A percentile compares a stretch with the other conserved stretches of the same genome.
Evolutionary conservation across 768 basidiomycete species (phyloP).

Genomic region (Naganishia randhawae): DNA sequence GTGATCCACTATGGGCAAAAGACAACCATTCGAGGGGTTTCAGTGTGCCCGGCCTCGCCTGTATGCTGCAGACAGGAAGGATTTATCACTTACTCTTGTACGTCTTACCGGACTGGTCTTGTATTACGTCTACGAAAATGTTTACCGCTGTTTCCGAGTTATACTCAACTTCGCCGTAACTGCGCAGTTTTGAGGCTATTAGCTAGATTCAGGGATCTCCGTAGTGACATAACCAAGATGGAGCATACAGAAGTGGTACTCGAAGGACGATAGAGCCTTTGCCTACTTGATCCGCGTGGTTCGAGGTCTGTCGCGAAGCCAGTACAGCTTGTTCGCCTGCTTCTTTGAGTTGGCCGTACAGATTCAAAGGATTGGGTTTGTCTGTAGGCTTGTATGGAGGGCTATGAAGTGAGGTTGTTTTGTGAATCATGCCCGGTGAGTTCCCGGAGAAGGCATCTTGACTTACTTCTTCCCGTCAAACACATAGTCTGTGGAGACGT

Average conservation of each 20-base stretch:
- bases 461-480: constrained; percentile 73
- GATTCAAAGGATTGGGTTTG: constrained; percentile 74
- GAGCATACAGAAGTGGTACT: constrained; percentile 84
- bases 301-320: constrained; percentile 55
- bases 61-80: background rate
- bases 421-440: too few relatives aligned
- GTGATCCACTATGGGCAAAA: constrained; percentile 64
- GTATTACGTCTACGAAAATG: constrained; percentile 76
- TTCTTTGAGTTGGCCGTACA: constrained; percentile 82
- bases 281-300: constrained; percentile 50
- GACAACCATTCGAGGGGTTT: too few relatives aligned
- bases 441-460: constrained; percentile 36
- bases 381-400: constrained; percentile 80
- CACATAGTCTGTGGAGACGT: constrained; percentile 98
- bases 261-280: constrained; percentile 61
- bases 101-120: constrained; percentile 76
- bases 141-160: constrained; percentile 89
- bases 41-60: too few relatives aligned
- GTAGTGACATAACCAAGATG: too few relatives aligned
- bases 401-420: background rate
- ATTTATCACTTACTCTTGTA: constrained; percentile 65
- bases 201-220: background rate
- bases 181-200: too few relatives aligned
- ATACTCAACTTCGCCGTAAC: constrained; percentile 79
- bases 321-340: constrained; percentile 80